Conservation (phyloP, 1,284 basidiomycete genomes). For the Lignosus rhinocerotis region DNA sequence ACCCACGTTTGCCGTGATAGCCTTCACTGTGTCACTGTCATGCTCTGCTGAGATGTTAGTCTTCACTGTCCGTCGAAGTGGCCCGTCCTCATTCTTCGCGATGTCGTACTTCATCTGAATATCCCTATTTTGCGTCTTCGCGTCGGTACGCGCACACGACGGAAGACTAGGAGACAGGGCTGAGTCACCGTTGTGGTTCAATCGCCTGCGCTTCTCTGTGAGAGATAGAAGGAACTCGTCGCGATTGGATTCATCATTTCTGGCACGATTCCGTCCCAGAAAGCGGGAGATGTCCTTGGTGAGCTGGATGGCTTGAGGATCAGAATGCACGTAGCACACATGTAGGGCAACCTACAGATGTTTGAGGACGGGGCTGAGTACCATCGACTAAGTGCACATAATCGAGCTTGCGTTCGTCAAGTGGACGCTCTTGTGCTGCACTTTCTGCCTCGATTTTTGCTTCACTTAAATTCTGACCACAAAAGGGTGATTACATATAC, state of each 20-base stretch:
- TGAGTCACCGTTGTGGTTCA: slow-evolving; percentile 31
- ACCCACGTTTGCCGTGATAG: slow-evolving; percentile 14
- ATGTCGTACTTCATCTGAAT: slow-evolving; percentile 82
- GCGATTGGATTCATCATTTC: slow-evolving; percentile 74
- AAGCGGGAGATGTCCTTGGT: slow-evolving; percentile 70
- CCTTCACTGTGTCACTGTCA: slow-evolving; percentile 16
- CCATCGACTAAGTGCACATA: slow-evolving; percentile 52
- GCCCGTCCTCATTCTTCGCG: slow-evolving; percentile 76
- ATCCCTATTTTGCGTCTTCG: slow-evolving; percentile 67
- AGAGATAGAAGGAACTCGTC: slow-evolving; percentile 66
- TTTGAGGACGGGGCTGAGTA: slow-evolving; percentile 48
- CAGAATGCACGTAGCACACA: background rate
- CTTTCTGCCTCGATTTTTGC: slow-evolving; percentile 21
- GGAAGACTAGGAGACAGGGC: slow-evolving; percentile 27
- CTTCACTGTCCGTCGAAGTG: slow-evolving; percentile 59
- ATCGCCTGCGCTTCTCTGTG: slow-evolving; percentile 51
- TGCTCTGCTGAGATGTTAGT: background rate
- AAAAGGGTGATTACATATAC: background rate
- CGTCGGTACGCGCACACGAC: slow-evolving; percentile 73
- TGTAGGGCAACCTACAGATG: slow-evolving; percentile 48
- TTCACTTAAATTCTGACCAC: slow-evolving; percentile 11
- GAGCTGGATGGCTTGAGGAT: slow-evolving; percentile 40
- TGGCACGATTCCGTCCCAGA: slow-evolving; percentile 64
- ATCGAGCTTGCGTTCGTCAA: slow-evolving; percentile 68
- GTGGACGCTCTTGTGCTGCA: slow-evolving; percentile 32